Base-by-base conservation (phyloP, 176 grass and related monocot genomes). In the Bolboschoenus planiculmis region DNA sequence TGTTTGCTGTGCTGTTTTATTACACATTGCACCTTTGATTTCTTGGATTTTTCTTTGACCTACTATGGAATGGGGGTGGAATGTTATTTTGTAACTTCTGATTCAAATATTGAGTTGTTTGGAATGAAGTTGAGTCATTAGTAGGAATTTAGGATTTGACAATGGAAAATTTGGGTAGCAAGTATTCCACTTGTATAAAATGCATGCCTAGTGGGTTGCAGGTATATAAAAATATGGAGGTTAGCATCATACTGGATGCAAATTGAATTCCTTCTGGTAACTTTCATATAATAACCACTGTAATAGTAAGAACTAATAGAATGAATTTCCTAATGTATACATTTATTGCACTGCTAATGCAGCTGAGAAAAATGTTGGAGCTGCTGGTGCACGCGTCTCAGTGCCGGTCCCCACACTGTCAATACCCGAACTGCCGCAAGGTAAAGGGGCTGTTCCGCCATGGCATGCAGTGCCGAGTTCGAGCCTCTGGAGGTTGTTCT, bases 331-430 rank as follows among this genome's bases (percentile, higher is more conserved):
- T 77, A 77, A 55, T 16, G 35, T 56, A 68, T 35, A 30, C 53
- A 60, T 62, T 23, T 33, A 18, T 72, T 42, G 37, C 75, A 30
- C 89, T 35, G 89, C 70, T 86, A 89, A 86, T 93, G 91, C 57
- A 93, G 97, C 84, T 91, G 97, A 63, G 92, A 91, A 90, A 87
- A 82, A 58, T 77, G 94, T 82, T 82, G 39, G 94, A 93, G 34
- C 88, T 95, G 85, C 91, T 91, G 88, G 93, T 96, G 83, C 95
- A 93, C 85, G 94, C 92, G 79, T 91, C 95, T 51, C 91, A 95
- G 80, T 93, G 95, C 75, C 59, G 84, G 24, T 63, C 75, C 83
- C 80, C 88, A 40, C 58, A 90, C 0, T 90, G 88, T 74, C 84
- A 86, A 43, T 90, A 90, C 56, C 88, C 84, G 0, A 86, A 90